Percentiles rank a stretch among this genome's conserved stretches.
These are phyloP conservation scores for Coleophoma crateriformis DNA, from an alignment of 2,329 filamentous ascomycete genomes.

Conservation along the genomic window DNA sequence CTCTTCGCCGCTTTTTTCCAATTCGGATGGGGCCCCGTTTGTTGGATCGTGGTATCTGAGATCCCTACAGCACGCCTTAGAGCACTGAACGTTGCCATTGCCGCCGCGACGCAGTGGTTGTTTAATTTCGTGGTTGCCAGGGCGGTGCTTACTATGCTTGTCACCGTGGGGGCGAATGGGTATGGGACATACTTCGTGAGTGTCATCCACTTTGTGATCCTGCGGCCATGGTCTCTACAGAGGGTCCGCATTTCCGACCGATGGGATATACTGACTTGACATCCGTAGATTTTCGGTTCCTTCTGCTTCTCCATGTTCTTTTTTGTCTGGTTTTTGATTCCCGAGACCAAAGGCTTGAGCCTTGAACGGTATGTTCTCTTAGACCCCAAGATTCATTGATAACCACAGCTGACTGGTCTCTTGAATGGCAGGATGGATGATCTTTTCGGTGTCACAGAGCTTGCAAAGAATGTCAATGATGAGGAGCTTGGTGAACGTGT, in stretches of 20 bases:
- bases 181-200: slow-evolving; percentile 55
- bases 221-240: too few species aligned
- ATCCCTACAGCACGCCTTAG: slow-evolving; percentile 63
- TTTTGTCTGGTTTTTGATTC: slow-evolving; percentile 56
- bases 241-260: too few species aligned
- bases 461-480: slow-evolving; percentile 17
- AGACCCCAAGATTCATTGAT: background rate
- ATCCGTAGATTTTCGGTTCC: slow-evolving; percentile 50
- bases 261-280: too few species aligned
- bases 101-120: slow-evolving; percentile 65
- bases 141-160: slow-evolving; percentile 63
- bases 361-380: slow-evolving; percentile 44
- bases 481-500: too few species aligned
- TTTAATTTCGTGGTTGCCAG: slow-evolving; percentile 71
- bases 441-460: slow-evolving; percentile 54
- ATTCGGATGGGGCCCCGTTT: slow-evolving; percentile 63
- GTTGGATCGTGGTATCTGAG: slow-evolving; percentile 67
- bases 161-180: slow-evolving; percentile 37
- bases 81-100: slow-evolving; percentile 62
- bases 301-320: slow-evolving; percentile 59
- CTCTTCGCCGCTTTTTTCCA: slow-evolving; percentile 67
- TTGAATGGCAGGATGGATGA: slow-evolving; percentile 46
- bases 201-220: background rate
- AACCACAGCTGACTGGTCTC: background rate
- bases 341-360: slow-evolving; percentile 51